phyloP scores from a whole-genome alignment of 164 flowering plant genomes.

The Stephania cephalantha region DNA sequence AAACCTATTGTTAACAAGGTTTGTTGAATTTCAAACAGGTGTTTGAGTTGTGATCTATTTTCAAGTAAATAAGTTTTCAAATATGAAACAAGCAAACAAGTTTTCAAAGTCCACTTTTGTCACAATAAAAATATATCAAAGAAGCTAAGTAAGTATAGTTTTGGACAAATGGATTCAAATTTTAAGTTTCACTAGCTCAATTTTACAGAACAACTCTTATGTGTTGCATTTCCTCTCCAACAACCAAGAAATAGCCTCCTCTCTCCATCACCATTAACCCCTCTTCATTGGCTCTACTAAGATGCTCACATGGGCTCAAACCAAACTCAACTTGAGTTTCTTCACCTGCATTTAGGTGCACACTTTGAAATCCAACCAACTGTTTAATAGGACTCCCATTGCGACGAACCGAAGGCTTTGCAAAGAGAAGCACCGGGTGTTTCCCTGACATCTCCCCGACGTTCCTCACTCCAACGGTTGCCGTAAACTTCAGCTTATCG shows the following conservation, averaged over 20 bases:
- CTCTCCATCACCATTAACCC: slow-evolving; percentile 62
- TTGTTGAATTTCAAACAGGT: neutral
- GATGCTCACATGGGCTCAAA: slow-evolving; percentile 69
- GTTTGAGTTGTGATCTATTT: neutral
- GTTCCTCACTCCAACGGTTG: slow-evolving; percentile 47
- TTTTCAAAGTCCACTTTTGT: neutral
- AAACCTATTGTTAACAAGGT: neutral
- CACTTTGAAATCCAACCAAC: slow-evolving; percentile 64
- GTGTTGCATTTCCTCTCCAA: slow-evolving; percentile 50
- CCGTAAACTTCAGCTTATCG: slow-evolving; percentile 32
- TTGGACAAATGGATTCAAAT: no score
- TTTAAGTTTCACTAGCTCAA: neutral
- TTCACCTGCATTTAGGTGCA: slow-evolving; percentile 46
- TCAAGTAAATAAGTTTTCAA: neutral
- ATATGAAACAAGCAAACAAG: neutral
- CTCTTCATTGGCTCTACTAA: slow-evolving; percentile 51
- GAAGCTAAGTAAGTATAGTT: no score
- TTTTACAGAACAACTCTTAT: slow-evolving; percentile 23
- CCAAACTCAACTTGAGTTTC: slow-evolving; percentile 37
- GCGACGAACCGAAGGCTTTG: slow-evolving; percentile 15
- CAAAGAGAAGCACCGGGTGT: slow-evolving; percentile 68
- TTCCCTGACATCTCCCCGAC: slow-evolving; percentile 62
- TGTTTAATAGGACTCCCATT: slow-evolving; percentile 43
- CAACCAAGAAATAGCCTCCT: slow-evolving; percentile 53
- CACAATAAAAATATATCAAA: no score